phyloP scores from a whole-genome alignment of 257 asterid species.

The Solanum peruvianum region DNA sequence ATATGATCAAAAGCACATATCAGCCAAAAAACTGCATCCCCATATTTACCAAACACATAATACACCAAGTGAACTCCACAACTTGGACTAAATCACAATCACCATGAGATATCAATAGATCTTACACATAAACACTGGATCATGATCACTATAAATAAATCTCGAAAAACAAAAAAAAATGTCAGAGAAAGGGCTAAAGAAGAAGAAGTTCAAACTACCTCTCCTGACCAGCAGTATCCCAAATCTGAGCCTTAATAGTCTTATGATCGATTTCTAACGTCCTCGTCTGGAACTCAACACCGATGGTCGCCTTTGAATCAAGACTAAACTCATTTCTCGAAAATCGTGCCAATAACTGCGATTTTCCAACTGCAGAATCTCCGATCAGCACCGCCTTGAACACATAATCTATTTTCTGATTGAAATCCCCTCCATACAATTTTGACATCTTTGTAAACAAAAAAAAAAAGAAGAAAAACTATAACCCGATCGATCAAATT shows the following conservation, averaged over 20 bases:
- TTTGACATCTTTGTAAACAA: constrained; percentile 27
- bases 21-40: background rate
- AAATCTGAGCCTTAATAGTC: constrained; percentile 77
- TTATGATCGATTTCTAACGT: constrained; percentile 50
- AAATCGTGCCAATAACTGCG: constrained; percentile 69
- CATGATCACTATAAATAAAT: background rate
- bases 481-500: background rate
- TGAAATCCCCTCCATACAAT: constrained; percentile 39
- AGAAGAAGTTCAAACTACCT: constrained; percentile 21
- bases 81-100: background rate
- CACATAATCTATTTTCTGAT: constrained; percentile 61
- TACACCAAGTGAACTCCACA: background rate
- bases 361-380: constrained; percentile 80
- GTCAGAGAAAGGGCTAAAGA: background rate
- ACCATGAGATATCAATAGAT: background rate
- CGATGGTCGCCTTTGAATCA: constrained; percentile 73
- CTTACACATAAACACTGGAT: background rate
- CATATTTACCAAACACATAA: background rate
- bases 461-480: background rate
- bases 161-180: background rate
- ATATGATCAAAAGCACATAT: background rate
- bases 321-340: constrained; percentile 61
- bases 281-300: constrained; percentile 76
- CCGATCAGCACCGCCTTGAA: constrained; percentile 72
- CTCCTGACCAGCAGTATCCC: constrained; percentile 93